Conservation (phyloP, 2,329 filamentous ascomycete species). For the Fusarium tanahbumbuense region DNA sequence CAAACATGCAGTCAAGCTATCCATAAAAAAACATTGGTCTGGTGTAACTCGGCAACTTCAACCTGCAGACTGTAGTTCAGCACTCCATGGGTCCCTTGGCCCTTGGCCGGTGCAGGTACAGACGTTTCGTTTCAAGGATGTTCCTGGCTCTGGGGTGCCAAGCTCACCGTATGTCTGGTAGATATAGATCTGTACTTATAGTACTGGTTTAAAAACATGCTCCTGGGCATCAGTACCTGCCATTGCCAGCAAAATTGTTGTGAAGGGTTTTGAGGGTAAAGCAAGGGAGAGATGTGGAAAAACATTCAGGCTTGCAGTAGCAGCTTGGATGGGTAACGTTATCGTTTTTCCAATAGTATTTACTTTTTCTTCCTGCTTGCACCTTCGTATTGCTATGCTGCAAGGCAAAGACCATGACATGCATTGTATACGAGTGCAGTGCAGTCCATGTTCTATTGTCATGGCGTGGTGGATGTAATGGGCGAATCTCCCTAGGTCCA, state of each 20-base stretch:
- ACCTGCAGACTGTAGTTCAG: conserved; percentile 26
- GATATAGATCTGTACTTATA: background rate
- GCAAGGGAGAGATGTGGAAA: conserved; percentile 18
- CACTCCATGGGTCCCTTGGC: conserved; percentile 16
- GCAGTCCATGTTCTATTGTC: background rate
- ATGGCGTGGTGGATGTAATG: conserved; percentile 12
- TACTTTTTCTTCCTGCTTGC: conserved; percentile 5
- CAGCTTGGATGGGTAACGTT: background rate
- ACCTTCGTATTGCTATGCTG: background rate
- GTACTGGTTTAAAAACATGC: conserved; percentile 9
- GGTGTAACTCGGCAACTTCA: background rate
- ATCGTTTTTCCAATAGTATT: background rate
- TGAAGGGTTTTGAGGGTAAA: conserved; percentile 10
- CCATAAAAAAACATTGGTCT: background rate
- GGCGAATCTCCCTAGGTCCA: background rate
- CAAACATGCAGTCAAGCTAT: background rate
- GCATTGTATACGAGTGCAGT: conserved; percentile 1
- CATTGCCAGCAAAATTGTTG: background rate
- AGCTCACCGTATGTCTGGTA: conserved; percentile 1
- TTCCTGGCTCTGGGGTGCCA: conserved; percentile 24
- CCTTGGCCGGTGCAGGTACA: conserved; percentile 36
- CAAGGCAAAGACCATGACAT: conserved; percentile 1
- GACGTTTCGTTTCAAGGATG: conserved; percentile 19
- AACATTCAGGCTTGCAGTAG: background rate
- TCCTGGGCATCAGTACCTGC: background rate